These are phyloP conservation scores for Suillus subluteus DNA, from an alignment of 768 basidiomycete species.

Conservation along the genomic window DNA sequence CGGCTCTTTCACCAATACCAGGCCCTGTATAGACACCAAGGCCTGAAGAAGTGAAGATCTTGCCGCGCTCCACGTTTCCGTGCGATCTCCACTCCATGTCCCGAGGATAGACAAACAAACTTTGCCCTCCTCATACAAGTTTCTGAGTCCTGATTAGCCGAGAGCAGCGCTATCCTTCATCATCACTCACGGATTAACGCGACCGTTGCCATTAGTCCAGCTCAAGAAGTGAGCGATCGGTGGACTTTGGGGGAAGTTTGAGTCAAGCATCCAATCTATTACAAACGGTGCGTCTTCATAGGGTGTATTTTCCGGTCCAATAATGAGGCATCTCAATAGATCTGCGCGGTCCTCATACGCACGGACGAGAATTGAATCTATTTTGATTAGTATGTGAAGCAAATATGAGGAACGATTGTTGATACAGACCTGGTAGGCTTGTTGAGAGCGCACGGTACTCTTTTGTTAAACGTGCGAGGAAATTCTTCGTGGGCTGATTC, in stretches of 20 bases:
- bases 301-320: slow-evolving; percentile 94
- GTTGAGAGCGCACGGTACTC: slow-evolving; percentile 82
- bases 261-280: slow-evolving; percentile 91
- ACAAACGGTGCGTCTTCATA: slow-evolving; percentile 94
- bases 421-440: slow-evolving; percentile 76
- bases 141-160: slow-evolving; percentile 46
- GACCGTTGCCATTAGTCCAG: slow-evolving; percentile 93
- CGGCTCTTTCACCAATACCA: slow-evolving; percentile 92
- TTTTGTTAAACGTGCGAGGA: slow-evolving; percentile 74
- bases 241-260: slow-evolving; percentile 80
- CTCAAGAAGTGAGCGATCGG: slow-evolving; percentile 90
- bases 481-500: slow-evolving; percentile 69
- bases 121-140: slow-evolving; percentile 94
- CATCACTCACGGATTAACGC: slow-evolving; percentile 81
- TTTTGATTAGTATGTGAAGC: slow-evolving; percentile 7
- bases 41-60: slow-evolving; percentile 90
- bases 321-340: slow-evolving; percentile 84
- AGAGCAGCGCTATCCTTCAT: not conserved
- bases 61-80: slow-evolving; percentile 84
- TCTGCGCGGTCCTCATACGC: slow-evolving; percentile 91
- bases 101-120: slow-evolving; percentile 91
- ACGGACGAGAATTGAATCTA: slow-evolving; percentile 87
- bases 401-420: slow-evolving; percentile 4
- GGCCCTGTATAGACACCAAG: slow-evolving; percentile 90
- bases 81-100: slow-evolving; percentile 90